Conservation (phyloP, 2,329 filamentous ascomycete genomes). For the Conoideocrella luteorostrata region DNA sequence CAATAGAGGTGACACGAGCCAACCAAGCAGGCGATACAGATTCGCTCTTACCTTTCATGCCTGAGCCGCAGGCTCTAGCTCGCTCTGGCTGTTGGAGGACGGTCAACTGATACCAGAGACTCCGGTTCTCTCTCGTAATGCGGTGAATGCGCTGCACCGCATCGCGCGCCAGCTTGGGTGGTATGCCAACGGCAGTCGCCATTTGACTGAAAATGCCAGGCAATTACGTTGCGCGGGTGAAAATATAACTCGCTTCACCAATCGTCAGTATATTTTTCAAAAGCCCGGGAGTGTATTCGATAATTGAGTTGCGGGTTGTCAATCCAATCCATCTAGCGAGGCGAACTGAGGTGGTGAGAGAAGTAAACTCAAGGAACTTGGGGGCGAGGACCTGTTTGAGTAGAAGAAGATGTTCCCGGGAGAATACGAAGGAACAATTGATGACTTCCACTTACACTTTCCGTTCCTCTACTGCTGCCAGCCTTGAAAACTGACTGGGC, state of each 20-base stretch:
- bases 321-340: neutral
- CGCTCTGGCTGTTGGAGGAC: constrained; percentile 94
- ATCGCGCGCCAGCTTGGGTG: constrained; percentile 25
- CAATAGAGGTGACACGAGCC: neutral
- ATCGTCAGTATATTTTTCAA: no score
- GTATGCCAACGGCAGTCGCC: constrained; percentile 23
- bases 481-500: no score
- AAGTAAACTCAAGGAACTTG: neutral
- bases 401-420: no score
- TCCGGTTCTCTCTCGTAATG: constrained; percentile 65
- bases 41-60: constrained; percentile 78
- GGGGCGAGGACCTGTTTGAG: no score
- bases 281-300: no score
- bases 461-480: no score
- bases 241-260: no score
- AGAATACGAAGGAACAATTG: no score
- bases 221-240: constrained; percentile 24
- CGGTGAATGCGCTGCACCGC: constrained; percentile 40
- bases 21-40: neutral
- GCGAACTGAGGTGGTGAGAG: neutral
- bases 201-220: no score
- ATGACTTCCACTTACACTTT: no score
- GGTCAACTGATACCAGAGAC: constrained; percentile 72
- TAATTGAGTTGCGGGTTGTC: neutral
- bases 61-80: constrained; percentile 89